Evolutionary conservation across 331 rosid species (phyloP).

Genomic region (Quercus lobata): DNA sequence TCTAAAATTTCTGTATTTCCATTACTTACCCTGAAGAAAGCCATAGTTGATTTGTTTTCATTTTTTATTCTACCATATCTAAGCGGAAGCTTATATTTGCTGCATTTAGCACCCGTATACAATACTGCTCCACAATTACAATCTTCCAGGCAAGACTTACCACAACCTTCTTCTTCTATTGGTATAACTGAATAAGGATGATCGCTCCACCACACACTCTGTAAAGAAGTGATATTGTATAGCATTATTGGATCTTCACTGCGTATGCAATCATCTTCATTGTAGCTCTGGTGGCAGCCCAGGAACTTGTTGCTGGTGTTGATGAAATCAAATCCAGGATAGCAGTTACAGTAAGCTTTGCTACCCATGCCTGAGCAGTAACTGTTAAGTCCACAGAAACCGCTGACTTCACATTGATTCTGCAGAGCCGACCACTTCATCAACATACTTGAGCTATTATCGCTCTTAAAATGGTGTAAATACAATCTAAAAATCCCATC

Average conservation of each 20-base stretch:
- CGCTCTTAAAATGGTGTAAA: background rate
- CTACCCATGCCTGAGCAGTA: background rate
- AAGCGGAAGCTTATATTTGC: too few species aligned
- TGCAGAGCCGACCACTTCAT: fast-evolving
- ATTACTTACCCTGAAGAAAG: too few species aligned
- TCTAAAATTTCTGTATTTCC: too few species aligned
- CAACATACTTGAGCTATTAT: too few species aligned
- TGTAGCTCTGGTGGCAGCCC: background rate
- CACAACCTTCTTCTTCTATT: fast-evolving
- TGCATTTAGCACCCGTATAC: fast-evolving
- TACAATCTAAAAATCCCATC: conserved; percentile 14
- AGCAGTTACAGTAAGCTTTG: background rate
- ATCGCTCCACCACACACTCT: fast-evolving
- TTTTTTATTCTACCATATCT: too few species aligned
- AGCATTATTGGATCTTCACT: background rate
- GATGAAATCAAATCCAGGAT: background rate
- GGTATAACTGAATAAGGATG: fast-evolving
- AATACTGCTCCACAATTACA: too few species aligned
- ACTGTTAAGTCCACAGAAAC: background rate
- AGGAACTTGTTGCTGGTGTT: background rate
- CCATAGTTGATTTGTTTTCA: fast-evolving
- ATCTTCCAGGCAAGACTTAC: too few species aligned
- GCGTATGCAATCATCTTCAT: background rate
- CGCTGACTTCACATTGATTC: background rate
- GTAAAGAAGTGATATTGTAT: background rate